phyloP scores from a whole-genome alignment of 2,329 filamentous ascomycete species.

The Didymella pomorum region DNA sequence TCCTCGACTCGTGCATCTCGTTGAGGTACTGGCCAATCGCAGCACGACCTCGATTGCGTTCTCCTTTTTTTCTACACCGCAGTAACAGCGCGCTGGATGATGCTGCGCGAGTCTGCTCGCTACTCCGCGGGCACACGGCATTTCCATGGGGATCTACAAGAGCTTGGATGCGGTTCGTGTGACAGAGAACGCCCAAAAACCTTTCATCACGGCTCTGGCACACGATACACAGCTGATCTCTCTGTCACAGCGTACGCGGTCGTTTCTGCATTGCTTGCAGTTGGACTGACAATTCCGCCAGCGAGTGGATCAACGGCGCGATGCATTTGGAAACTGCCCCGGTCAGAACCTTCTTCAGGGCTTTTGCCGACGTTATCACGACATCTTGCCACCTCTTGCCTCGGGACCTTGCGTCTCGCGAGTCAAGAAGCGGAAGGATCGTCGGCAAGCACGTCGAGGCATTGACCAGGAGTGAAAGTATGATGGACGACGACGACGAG shows the following conservation, averaged over 20 bases:
- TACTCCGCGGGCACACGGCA: conserved; percentile 9
- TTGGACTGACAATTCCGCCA: conserved; percentile 7
- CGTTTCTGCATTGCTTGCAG: conserved; percentile 5
- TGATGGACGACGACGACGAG: conserved; percentile 7
- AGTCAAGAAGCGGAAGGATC: conserved; percentile 18
- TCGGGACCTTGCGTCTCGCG: conserved; percentile 15
- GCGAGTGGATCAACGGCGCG: conserved; percentile 15
- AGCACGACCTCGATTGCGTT: conserved; percentile 8
- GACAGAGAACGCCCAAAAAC: neutral
- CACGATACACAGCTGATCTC: neutral
- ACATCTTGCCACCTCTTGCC: conserved; percentile 18
- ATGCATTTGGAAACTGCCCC: conserved; percentile 14
- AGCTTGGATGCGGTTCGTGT: conserved; percentile 21
- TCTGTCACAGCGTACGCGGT: neutral
- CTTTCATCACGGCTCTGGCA: neutral
- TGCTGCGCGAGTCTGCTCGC: neutral
- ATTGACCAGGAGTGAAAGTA: conserved; percentile 14
- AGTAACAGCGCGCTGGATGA: neutral
- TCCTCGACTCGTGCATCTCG: conserved; percentile 42
- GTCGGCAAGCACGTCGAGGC: conserved; percentile 23
- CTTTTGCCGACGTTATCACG: conserved; percentile 19
- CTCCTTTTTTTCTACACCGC: conserved; percentile 25
- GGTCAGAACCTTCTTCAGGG: conserved; percentile 14
- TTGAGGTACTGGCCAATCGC: conserved; percentile 33
- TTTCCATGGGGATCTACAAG: conserved; percentile 16